phyloP scores from a whole-genome alignment of 1,139 yeast genomes.

The Scheffersomyces parashehatae region DNA sequence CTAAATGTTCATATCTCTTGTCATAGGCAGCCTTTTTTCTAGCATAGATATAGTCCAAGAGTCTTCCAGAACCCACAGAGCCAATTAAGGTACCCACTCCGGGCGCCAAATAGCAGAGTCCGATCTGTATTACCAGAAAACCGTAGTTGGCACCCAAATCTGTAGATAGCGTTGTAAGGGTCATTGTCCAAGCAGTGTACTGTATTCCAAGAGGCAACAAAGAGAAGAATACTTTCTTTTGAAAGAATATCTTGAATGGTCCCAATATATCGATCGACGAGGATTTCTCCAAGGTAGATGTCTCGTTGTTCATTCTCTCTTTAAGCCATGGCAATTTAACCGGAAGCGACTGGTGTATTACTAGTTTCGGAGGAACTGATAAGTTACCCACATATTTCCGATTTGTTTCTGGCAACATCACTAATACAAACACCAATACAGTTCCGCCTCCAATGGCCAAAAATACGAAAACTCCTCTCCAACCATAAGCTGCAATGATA shows the following conservation, averaged over 20 bases:
- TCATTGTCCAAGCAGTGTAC: conserved; percentile 69
- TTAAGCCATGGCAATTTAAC: conserved; percentile 20
- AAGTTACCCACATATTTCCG: conserved; percentile 70
- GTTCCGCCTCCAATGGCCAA: conserved; percentile 61
- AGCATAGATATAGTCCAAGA: conserved; percentile 47
- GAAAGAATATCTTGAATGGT: conserved; percentile 42
- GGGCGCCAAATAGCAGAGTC: conserved; percentile 61
- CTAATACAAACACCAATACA: conserved; percentile 32
- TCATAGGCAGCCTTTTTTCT: conserved; percentile 27
- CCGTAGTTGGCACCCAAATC: conserved; percentile 49
- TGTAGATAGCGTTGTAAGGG: conserved; percentile 64
- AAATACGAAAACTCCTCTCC: conserved; percentile 81
- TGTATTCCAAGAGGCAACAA: conserved; percentile 58
- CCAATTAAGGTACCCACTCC: conserved; percentile 58
- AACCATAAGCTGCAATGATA: conserved; percentile 56
- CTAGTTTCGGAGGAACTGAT: conserved; percentile 44
- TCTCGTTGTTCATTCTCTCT: conserved; percentile 13
- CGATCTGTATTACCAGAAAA: conserved; percentile 55
- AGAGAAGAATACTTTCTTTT: conserved; percentile 27
- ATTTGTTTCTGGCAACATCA: conserved; percentile 70
- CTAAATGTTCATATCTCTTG: conserved; percentile 43
- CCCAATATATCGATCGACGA: conserved; percentile 38
- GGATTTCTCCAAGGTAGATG: conserved; percentile 1
- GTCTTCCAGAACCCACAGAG: conserved; percentile 47
- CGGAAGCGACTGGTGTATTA: conserved; percentile 46